Percentiles rank a stretch among this genome's conserved stretches.
Evolutionary conservation across 768 basidiomycete genomes (phyloP).

Genomic region (Leccinellum albellum): DNA sequence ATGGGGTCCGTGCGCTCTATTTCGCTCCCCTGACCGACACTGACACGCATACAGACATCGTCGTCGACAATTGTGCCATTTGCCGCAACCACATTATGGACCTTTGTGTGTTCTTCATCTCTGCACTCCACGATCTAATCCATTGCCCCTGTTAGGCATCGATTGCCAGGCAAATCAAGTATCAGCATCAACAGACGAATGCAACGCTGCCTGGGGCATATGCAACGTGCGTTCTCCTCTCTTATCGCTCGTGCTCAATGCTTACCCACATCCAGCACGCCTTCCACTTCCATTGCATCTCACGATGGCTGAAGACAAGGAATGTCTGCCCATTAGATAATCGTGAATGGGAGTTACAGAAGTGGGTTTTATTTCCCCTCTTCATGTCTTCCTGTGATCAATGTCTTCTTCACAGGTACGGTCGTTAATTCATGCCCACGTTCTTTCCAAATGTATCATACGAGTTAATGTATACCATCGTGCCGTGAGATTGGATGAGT

Average conservation of each 20-base stretch:
- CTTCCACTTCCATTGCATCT: constrained; percentile 99
- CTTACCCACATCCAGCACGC: constrained; percentile 63
- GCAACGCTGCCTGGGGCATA: constrained; percentile 98
- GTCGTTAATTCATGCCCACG: constrained; percentile 32
- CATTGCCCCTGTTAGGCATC: constrained; percentile 61
- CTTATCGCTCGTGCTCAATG: background rate
- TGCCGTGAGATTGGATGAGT: background rate
- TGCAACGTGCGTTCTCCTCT: constrained; percentile 66
- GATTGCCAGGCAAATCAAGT: constrained; percentile 99
- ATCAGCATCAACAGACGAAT: constrained; percentile 93
- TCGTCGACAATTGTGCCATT: constrained; percentile 99
- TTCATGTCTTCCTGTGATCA: background rate
- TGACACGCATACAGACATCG: constrained; percentile 65
- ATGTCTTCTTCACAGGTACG: constrained; percentile 32
- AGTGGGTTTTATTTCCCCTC: constrained; percentile 49
- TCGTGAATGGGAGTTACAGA: constrained; percentile 95
- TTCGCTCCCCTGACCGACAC: background rate
- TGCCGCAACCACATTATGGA: constrained; percentile 99
- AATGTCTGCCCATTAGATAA: constrained; percentile 95
- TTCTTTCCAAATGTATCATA: constrained; percentile 19
- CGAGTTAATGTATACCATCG: constrained; percentile 14
- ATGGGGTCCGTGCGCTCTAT: constrained; percentile 64
- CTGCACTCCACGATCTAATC: constrained; percentile 1
- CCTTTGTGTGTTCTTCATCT: constrained; percentile 63
- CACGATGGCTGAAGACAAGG: constrained; percentile 96